phyloP scores from a whole-genome alignment of 169 alveolate genomes.

The Plasmodium reichenowi region DNA sequence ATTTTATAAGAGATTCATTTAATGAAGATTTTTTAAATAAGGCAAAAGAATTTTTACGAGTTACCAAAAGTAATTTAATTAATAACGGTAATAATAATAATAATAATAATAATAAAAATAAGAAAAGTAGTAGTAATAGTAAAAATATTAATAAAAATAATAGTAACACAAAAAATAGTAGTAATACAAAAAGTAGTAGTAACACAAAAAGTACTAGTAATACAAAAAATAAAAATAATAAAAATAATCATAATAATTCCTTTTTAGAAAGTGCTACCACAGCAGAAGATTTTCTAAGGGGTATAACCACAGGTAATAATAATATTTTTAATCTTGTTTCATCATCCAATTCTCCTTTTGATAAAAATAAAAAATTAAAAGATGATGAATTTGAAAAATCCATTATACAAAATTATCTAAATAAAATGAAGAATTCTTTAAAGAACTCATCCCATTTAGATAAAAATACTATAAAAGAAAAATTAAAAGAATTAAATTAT shows the following conservation, averaged over 20 bases:
- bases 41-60: slow-evolving; percentile 69
- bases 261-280: slow-evolving; percentile 28
- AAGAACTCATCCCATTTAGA: background rate
- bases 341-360: background rate
- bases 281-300: slow-evolving; percentile 5
- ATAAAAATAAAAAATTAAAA: slow-evolving; percentile 18
- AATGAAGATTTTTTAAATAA: slow-evolving; percentile 63
- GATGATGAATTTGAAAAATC: slow-evolving; percentile 61
- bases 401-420: slow-evolving; percentile 38
- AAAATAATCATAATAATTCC: background rate
- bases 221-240: no score
- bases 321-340: background rate
- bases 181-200: no score
- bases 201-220: no score
- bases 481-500: slow-evolving; percentile 10
- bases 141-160: no score
- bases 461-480: slow-evolving; percentile 14
- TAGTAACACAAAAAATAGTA: no score
- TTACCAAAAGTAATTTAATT: slow-evolving; percentile 54
- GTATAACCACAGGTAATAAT: no score
- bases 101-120: no score
- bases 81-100: slow-evolving; percentile 1
- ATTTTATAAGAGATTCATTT: slow-evolving; percentile 63
- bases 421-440: slow-evolving; percentile 45
- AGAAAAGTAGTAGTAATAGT: no score